phyloP scores from a whole-genome alignment of 2,329 filamentous ascomycete species.

The Lecanicillium sp. region DNA sequence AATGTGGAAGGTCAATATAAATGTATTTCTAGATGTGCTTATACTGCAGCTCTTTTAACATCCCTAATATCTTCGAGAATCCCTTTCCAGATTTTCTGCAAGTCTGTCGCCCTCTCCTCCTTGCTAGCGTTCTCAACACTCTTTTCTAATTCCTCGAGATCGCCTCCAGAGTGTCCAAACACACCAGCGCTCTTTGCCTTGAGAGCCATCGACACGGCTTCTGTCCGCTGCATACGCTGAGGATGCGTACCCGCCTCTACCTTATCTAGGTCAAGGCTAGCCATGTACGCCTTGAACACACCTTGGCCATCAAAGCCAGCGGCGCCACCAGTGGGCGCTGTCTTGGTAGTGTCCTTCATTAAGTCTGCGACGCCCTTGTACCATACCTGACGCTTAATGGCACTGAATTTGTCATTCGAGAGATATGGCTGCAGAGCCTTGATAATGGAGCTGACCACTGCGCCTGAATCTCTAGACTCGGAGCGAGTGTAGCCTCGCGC shows the following conservation, averaged over 20 bases:
- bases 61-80: conserved; percentile 19
- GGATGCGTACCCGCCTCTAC: conserved; percentile 41
- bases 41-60: too few species aligned
- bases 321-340: conserved; percentile 13
- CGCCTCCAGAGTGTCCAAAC: conserved; percentile 26
- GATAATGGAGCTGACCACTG: conserved; percentile 32
- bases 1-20: too few species aligned
- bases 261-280: conserved; percentile 37
- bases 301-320: conserved; percentile 11
- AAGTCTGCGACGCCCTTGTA: conserved; percentile 42
- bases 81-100: conserved; percentile 34
- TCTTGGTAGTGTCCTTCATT: conserved; percentile 30
- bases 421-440: conserved; percentile 33
- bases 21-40: too few species aligned
- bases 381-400: conserved; percentile 43
- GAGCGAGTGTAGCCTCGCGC: conserved; percentile 40
- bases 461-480: conserved; percentile 26
- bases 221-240: conserved; percentile 40
- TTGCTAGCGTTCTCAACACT: conserved; percentile 26
- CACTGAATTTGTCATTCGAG: conserved; percentile 26
- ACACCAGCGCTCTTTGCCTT: conserved; percentile 34
- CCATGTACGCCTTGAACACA: conserved; percentile 30
- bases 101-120: conserved; percentile 36
- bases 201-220: conserved; percentile 34
- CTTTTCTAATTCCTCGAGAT: conserved; percentile 21